phyloP scores from a whole-genome alignment of 192 early-diverging fungal species.

The Jimgerdemannia lactiflua region DNA sequence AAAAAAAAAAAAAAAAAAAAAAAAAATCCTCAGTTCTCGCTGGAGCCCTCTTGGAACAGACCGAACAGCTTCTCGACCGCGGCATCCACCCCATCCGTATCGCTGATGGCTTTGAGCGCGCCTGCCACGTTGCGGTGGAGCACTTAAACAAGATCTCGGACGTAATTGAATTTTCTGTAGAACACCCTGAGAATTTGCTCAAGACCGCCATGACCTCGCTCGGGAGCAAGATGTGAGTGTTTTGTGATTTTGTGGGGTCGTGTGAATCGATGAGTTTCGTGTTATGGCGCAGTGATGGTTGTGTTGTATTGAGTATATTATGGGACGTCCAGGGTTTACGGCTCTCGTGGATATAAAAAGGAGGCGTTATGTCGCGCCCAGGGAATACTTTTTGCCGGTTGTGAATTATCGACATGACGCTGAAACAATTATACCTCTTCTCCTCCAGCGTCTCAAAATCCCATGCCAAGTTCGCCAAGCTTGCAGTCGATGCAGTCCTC shows the following conservation, averaged over 20 bases:
- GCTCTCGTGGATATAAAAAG: not conserved
- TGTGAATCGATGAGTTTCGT: too few species aligned
- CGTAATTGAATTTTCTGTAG: constrained; percentile 77
- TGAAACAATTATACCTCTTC: not conserved
- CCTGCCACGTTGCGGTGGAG: constrained; percentile 90
- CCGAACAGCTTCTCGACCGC: constrained; percentile 90
- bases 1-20: not conserved
- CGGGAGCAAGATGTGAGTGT: constrained; percentile 95
- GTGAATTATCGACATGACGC: too few species aligned
- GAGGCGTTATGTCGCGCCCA: not conserved
- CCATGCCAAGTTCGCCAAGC: constrained; percentile 97
- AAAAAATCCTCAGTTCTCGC: constrained; percentile 73
- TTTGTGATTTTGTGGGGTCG: not conserved
- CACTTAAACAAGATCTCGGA: constrained; percentile 94
- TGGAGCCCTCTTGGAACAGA: constrained; percentile 96
- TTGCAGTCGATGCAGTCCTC: constrained; percentile 97
- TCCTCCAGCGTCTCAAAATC: constrained; percentile 87
- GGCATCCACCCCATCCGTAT: constrained; percentile 99
- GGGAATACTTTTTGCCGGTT: too few species aligned
- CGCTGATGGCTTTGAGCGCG: constrained; percentile 97
- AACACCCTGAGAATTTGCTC: constrained; percentile 81
- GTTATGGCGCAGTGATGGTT: too few species aligned
- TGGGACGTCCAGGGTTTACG: not conserved
- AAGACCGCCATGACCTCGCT: constrained; percentile 96
- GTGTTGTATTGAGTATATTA: too few species aligned